These are phyloP conservation scores for Ballota nigra DNA, from an alignment of 257 asterid genomes.

Conservation along the genomic window DNA sequence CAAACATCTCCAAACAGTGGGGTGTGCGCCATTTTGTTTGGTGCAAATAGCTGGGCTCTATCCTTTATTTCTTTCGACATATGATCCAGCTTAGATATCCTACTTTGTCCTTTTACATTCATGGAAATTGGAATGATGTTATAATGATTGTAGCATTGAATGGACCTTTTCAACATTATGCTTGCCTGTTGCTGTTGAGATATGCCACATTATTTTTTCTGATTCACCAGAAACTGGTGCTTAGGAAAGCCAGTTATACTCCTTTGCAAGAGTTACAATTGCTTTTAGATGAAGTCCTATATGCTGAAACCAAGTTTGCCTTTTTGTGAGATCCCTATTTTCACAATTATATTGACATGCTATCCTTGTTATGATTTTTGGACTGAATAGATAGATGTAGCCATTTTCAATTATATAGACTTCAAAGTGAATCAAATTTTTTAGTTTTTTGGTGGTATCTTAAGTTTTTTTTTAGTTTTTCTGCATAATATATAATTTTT, in stretches of 20 bases:
- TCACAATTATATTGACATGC: not conserved
- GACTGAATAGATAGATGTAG: slow-evolving; percentile 11
- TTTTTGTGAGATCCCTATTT: not conserved
- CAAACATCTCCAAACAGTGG: not conserved
- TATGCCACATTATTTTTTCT: slow-evolving; percentile 1
- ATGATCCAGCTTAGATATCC: slow-evolving; percentile 8
- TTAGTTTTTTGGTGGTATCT: slow-evolving; percentile 17
- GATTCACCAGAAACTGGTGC: slow-evolving; percentile 16
- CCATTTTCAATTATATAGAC: slow-evolving; percentile 3
- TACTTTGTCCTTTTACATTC: slow-evolving; percentile 7
- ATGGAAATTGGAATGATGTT: not conserved
- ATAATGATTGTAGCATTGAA: slow-evolving; percentile 8
- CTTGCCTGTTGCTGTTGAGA: slow-evolving; percentile 10
- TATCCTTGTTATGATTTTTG: slow-evolving; percentile 13
- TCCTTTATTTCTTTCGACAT: not conserved
- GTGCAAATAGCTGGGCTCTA: not conserved
- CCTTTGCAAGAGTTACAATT: slow-evolving; percentile 6
- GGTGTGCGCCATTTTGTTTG: not conserved
- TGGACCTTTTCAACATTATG: slow-evolving; percentile 7
- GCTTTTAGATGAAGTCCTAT: slow-evolving; percentile 2
- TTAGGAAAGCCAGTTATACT: not conserved
- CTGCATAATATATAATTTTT: not conserved
- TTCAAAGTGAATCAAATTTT: not conserved
- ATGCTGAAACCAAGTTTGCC: slow-evolving; percentile 19
- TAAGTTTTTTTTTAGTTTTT: slow-evolving; percentile 14